Percentiles rank a stretch among this genome's conserved stretches.
Conservation (phyloP, 2,329 filamentous ascomycete species). For the Aotearoamyces nothofagi region DNA sequence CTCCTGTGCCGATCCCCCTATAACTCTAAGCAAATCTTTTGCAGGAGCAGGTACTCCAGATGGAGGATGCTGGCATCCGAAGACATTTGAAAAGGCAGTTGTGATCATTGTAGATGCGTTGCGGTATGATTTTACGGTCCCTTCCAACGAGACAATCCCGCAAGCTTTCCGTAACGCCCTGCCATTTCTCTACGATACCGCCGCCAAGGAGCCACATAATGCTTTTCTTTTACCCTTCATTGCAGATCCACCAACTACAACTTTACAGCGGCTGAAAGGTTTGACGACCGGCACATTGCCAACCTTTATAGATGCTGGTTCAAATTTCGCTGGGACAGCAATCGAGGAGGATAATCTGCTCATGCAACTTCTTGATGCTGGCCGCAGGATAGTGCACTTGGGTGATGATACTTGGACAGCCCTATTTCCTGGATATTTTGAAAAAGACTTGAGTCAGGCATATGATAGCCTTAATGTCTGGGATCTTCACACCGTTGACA, state of each 20-base stretch:
- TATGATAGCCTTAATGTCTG: conserved; percentile 98
- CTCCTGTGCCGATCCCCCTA: conserved; percentile 52
- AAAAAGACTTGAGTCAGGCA: conserved; percentile 67
- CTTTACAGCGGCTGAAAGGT: conserved; percentile 82
- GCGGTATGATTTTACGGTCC: conserved; percentile 92
- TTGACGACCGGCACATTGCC: conserved; percentile 89
- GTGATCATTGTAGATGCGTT: conserved; percentile 86
- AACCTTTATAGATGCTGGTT: conserved; percentile 86
- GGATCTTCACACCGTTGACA: conserved; percentile 93
- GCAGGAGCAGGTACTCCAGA: conserved; percentile 16
- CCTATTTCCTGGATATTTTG: conserved; percentile 87
- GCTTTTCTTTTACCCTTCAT: conserved; percentile 91
- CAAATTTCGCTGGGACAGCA: conserved; percentile 86
- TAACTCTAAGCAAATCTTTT: conserved; percentile 24
- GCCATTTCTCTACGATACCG: conserved; percentile 73
- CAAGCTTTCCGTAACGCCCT: conserved; percentile 73
- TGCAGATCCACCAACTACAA: conserved; percentile 89
- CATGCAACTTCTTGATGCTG: conserved; percentile 44
- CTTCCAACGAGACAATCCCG: conserved; percentile 37
- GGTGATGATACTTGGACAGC: conserved; percentile 98
- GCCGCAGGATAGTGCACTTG: conserved; percentile 74
- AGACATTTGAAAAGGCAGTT: conserved; percentile 82
- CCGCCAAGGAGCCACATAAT: conserved; percentile 57
- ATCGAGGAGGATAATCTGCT: conserved; percentile 85
- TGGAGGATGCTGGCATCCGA: conserved; percentile 94